Conservation (phyloP, 2,329 filamentous ascomycete species). For the Eurotiales sp. region DNA sequence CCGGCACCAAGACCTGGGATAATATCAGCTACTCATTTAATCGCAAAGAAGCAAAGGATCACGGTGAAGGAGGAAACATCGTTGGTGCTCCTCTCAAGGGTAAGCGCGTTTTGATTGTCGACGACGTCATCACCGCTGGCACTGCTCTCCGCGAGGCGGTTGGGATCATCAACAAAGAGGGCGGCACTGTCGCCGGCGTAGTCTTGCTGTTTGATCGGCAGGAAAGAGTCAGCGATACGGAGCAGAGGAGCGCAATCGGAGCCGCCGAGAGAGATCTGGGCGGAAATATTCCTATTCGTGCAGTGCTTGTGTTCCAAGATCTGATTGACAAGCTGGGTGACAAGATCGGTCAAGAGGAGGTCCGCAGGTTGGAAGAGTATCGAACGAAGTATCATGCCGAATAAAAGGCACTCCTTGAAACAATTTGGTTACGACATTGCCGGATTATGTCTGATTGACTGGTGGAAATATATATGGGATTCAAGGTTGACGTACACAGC, state of each 20-base stretch:
- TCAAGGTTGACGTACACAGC: too few species aligned
- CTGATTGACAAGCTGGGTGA: conserved; percentile 67
- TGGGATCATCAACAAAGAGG: conserved; percentile 79
- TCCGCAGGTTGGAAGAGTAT: conserved; percentile 70
- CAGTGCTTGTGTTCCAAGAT: conserved; percentile 70
- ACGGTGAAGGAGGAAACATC: conserved; percentile 91
- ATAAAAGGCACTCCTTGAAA: conserved; percentile 14
- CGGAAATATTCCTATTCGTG: conserved; percentile 66
- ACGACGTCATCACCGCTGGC: conserved; percentile 94
- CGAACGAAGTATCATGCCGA: conserved; percentile 46
- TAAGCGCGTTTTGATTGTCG: conserved; percentile 82
- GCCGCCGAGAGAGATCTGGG: conserved; percentile 78
- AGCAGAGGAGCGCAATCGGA: conserved; percentile 73
- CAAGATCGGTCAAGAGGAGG: conserved; percentile 59
- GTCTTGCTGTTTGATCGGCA: conserved; percentile 80
- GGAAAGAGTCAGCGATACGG: conserved; percentile 59
- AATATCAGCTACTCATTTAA: conserved; percentile 83
- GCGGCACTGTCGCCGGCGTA: conserved; percentile 80
- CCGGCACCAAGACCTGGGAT: conserved; percentile 56
- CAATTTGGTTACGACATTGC: not conserved
- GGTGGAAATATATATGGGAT: not conserved
- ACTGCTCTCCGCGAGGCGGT: conserved; percentile 93
- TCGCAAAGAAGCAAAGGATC: conserved; percentile 92
- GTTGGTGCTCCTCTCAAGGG: conserved; percentile 83
- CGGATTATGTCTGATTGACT: not conserved